Evolutionary conservation across 1,284 basidiomycete species (phyloP), one percentile per base, ranked within the genome.

Genomic region (Microbotryum intermedium): DNA sequence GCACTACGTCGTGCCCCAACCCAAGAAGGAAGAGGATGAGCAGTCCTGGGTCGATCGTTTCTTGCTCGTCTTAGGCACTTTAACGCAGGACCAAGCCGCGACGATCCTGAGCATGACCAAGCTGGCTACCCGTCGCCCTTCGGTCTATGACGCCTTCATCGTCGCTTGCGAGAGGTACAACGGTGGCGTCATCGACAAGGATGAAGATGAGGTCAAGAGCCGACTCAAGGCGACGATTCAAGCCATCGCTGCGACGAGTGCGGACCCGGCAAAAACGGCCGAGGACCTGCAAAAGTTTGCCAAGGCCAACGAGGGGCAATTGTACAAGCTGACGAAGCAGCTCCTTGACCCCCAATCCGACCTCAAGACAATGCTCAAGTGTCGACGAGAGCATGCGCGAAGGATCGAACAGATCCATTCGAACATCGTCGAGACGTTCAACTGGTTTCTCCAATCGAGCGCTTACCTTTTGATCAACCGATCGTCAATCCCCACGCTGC

Each of bases 231-330:
- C 70, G 6, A 73, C 82, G 16, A 81, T 84, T 59, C 80, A 83
- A 64, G 77, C 80, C 25, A 72, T 89, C n/a, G 78, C 86, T 55
- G 70, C 86, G 23, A 7, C 39, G 43, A 10, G 20, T 42, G 16
- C 20, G 4, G 91, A 97, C 56, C 78, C 82, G 1, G 79, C 82
- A 46, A 88, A 88, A 71, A 86, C 84, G 0, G 76, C 78, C 3
- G 87, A 87, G 59, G 92, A 97, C 70, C 76, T 99, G 25, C 79
- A 84, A 23, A 74, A 82, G 0, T 97, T 98, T 69, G 92, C 92
- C 2, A 86, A 87, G 62, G 76, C 85, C 44, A 97, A 97, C 73
- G 91, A 97, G 70, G 80, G 80, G 23, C 81, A 90, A 53, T 77
- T 94, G 11, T 95, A 92, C 77, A 90, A 87, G 74, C 78, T 93